A percentile compares a stretch with the other conserved stretches of the same genome.
These are phyloP conservation scores for Xylaria curta DNA, from an alignment of 495 filamentous ascomycete genomes.

Conservation along the genomic window DNA sequence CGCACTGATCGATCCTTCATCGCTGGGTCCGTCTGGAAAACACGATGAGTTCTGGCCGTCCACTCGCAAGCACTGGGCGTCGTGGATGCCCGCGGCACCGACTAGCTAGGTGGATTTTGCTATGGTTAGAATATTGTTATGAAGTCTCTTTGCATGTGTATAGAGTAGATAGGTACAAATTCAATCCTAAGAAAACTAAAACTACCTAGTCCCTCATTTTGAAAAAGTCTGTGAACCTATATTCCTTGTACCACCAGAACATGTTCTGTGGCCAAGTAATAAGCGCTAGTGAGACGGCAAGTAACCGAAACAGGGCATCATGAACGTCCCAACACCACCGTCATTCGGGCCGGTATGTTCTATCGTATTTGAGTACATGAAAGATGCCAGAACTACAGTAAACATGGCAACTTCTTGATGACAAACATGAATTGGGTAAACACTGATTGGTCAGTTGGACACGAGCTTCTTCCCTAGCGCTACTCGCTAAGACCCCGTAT, in stretches of 20 bases:
- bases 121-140: background rate
- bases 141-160: background rate
- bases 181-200: background rate
- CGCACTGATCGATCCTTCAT: background rate
- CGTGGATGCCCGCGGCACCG: slow-evolving; percentile 16
- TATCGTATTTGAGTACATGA: background rate
- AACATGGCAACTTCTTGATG: background rate
- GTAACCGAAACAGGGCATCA: no score
- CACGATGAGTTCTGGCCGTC: slow-evolving; percentile 16
- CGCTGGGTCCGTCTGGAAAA: background rate
- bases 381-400: background rate
- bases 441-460: no score
- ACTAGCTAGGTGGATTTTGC: background rate
- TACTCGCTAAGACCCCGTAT: no score
- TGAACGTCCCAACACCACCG: background rate
- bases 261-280: background rate
- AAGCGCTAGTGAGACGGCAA: background rate
- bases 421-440: background rate
- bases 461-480: no score
- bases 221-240: background rate
- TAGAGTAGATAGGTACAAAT: background rate
- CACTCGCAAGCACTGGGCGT: slow-evolving; percentile 11
- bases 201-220: no score
- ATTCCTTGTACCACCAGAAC: background rate
- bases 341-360: background rate